phyloP scores from a whole-genome alignment of 805 yeast species.

The Candida taoyuanica region DNA sequence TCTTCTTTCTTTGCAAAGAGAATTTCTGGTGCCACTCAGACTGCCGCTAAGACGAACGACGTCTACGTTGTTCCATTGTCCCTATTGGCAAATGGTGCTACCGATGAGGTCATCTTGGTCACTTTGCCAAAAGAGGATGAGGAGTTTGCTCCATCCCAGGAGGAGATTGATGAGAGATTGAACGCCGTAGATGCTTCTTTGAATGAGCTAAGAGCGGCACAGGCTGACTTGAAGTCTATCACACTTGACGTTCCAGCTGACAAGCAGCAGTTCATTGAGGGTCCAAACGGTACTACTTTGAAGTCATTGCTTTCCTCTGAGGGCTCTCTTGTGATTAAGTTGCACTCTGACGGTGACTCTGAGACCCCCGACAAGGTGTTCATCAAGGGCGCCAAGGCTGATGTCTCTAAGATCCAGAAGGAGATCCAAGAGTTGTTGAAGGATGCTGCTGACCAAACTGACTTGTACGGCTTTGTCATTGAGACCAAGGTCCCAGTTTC shows the following conservation, averaged over 20 bases:
- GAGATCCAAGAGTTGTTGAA: slow-evolving; percentile 52
- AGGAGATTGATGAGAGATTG: slow-evolving; percentile 54
- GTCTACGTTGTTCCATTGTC: slow-evolving; percentile 61
- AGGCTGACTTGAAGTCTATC: slow-evolving; percentile 46
- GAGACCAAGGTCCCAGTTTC: slow-evolving; percentile 58
- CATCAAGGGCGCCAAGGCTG: slow-evolving; percentile 65
- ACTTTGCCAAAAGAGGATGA: slow-evolving; percentile 42
- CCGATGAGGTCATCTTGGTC: slow-evolving; percentile 49
- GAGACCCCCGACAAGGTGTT: slow-evolving; percentile 48
- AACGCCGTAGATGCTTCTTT: slow-evolving; percentile 50
- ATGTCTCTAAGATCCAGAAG: slow-evolving; percentile 49
- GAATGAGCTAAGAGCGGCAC: slow-evolving; percentile 53
- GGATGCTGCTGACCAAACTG: slow-evolving; percentile 49
- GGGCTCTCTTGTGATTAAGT: slow-evolving; percentile 37
- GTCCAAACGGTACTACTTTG: slow-evolving; percentile 59
- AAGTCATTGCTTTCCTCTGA: slow-evolving; percentile 32
- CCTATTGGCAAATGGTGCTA: slow-evolving; percentile 38
- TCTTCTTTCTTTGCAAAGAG: slow-evolving; percentile 53
- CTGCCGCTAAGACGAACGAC: slow-evolving; percentile 40
- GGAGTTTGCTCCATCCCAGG: slow-evolving; percentile 69
- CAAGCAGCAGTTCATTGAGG: slow-evolving; percentile 56
- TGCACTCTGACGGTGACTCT: slow-evolving; percentile 36
- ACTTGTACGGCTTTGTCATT: slow-evolving; percentile 38
- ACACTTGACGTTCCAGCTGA: slow-evolving; percentile 47
- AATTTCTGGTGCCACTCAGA: slow-evolving; percentile 38